Conservation (phyloP, 345 rosid species). For the Citrus glauca region DNA sequence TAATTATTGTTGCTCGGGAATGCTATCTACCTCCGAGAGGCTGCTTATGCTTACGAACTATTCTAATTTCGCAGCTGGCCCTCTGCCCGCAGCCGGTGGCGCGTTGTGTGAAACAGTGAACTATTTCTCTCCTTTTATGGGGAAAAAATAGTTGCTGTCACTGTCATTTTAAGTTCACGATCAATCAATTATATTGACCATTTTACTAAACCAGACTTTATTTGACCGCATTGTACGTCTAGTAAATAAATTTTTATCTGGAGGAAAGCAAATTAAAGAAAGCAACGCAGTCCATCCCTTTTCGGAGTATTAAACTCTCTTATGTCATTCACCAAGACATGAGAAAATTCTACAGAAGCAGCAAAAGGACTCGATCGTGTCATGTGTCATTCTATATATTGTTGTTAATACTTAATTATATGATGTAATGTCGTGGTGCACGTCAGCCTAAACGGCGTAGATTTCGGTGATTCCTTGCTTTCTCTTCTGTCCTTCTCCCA, state of each 20-base stretch:
- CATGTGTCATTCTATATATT: neutral
- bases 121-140: neutral
- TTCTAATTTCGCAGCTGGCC: neutral
- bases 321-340: neutral
- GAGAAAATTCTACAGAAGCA: constrained; percentile 10
- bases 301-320: neutral
- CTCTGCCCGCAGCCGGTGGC: neutral
- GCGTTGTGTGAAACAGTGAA: neutral
- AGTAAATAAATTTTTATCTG: no score
- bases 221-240: no score
- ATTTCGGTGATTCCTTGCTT: constrained; percentile 69
- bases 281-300: neutral
- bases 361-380: neutral
- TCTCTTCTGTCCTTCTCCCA: constrained; percentile 36
- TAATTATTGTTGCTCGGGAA: constrained; percentile 3
- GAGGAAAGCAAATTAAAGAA: neutral
- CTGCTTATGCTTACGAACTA: no score
- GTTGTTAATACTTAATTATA: neutral
- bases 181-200: neutral
- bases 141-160: neutral
- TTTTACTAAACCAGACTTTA: no score
- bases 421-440: constrained; percentile 38
- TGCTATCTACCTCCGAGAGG: no score
- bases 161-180: neutral
- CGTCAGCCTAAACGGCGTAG: constrained; percentile 68